These are phyloP conservation scores for Agaricus sinodeliciosus DNA, from an alignment of 768 basidiomycete species.

Conservation along the genomic window DNA sequence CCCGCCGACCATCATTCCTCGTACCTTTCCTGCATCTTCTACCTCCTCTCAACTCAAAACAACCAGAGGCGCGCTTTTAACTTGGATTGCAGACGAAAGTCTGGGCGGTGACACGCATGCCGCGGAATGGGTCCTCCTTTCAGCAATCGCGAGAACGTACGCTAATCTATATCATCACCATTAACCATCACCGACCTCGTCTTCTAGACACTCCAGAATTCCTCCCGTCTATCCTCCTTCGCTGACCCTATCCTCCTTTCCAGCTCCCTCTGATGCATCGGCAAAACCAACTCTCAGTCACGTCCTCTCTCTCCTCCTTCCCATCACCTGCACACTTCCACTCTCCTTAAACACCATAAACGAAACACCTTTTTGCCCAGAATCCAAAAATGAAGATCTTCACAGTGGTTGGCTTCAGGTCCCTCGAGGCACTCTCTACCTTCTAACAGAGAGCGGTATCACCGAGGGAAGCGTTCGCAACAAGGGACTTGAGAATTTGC, in stretches of 20 bases:
- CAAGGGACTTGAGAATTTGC: slow-evolving; percentile 55
- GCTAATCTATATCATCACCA: slow-evolving; percentile 16
- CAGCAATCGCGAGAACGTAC: slow-evolving; percentile 56
- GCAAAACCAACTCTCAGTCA: slow-evolving; percentile 42
- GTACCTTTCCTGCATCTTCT: slow-evolving; percentile 26
- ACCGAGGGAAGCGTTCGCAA: slow-evolving; percentile 62
- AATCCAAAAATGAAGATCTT: slow-evolving; percentile 64
- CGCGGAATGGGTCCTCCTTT: slow-evolving; percentile 71
- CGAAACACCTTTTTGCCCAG: slow-evolving; percentile 49
- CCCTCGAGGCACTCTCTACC: slow-evolving; percentile 48
- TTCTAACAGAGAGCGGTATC: slow-evolving; percentile 63
- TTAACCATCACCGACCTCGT: slow-evolving; percentile 2
- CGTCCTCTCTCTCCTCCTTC: slow-evolving; percentile 53
- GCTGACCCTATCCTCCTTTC: slow-evolving; percentile 58
- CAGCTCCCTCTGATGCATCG: slow-evolving; percentile 28
- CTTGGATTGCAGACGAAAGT: slow-evolving; percentile 68
- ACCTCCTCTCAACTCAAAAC: slow-evolving; percentile 12
- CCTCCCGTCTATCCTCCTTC: slow-evolving; percentile 64
- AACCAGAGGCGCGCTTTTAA: slow-evolving; percentile 49
- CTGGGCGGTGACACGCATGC: slow-evolving; percentile 62
- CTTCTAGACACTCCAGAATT: slow-evolving; percentile 54
- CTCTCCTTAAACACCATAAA: slow-evolving; percentile 63
- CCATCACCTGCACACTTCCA: slow-evolving; percentile 46
- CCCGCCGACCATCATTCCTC: slow-evolving; percentile 31
- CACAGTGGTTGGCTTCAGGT: slow-evolving; percentile 72